Evolutionary conservation across 306 rosid genomes (phyloP).

Genomic region (Oemleria cerasiformis): DNA sequence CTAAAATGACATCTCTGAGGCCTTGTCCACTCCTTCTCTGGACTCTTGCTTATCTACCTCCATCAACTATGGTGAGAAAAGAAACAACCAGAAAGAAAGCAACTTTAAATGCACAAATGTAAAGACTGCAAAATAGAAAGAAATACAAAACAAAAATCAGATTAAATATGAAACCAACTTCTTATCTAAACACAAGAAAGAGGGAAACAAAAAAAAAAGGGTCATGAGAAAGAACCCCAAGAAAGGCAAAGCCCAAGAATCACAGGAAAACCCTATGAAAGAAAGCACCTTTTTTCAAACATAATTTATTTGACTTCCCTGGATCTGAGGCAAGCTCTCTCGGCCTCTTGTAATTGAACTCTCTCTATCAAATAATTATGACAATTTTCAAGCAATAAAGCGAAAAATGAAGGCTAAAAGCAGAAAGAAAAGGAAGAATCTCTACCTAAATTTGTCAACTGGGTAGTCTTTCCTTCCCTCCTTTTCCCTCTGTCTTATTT

Average conservation of each 20-base stretch:
- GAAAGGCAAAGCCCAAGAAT: constrained; percentile 64
- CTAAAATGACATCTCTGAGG: constrained; percentile 27
- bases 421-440: constrained; percentile 19
- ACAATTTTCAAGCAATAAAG: constrained; percentile 36
- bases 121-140: constrained; percentile 15
- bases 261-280: constrained; percentile 75
- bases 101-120: constrained; percentile 30
- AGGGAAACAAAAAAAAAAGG: constrained; percentile 17
- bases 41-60: constrained; percentile 42
- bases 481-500: constrained; percentile 17
- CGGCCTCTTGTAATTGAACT: constrained; percentile 44
- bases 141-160: constrained; percentile 11
- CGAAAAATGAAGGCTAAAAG: constrained; percentile 19
- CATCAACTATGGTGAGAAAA: constrained; percentile 44
- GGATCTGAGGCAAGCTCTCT: constrained; percentile 89
- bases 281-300: constrained; percentile 43
- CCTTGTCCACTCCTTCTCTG: constrained; percentile 43
- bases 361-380: constrained; percentile 35
- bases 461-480: constrained; percentile 31
- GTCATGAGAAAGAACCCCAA: constrained; percentile 71
- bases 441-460: constrained; percentile 71
- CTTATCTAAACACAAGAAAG: constrained; percentile 63
- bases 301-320: constrained; percentile 48
- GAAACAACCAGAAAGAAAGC: constrained; percentile 41
- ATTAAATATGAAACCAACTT: constrained; percentile 41